Evolutionary conservation across 495 filamentous ascomycete genomes (phyloP).

Genomic region (Neurospora terricola): DNA sequence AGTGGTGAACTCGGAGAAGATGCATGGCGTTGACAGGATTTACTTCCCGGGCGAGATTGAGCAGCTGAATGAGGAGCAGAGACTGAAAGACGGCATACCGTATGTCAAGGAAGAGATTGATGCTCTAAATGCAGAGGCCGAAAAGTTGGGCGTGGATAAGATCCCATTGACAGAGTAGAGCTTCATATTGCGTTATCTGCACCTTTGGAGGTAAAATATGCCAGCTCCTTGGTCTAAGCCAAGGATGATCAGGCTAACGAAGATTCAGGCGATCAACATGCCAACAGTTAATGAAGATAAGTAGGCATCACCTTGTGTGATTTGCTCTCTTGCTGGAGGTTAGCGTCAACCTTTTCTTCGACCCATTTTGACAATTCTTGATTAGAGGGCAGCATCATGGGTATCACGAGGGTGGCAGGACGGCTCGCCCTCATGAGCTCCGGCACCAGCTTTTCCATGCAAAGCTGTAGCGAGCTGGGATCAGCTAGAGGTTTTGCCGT

Average conservation of each 20-base stretch:
- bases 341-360: not conserved
- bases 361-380: not conserved
- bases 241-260: too few species aligned
- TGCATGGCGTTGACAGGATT: conserved; percentile 60
- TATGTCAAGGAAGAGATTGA: conserved; percentile 55
- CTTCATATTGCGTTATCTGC: not conserved
- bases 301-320: not conserved
- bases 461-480: not conserved
- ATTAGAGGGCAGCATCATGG: not conserved
- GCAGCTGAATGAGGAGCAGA: conserved; percentile 46
- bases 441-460: not conserved
- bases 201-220: not conserved
- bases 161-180: not conserved
- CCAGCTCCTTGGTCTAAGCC: not conserved
- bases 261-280: not conserved
- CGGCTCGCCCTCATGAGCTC: not conserved
- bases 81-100: conserved; percentile 52
- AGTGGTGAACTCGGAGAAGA: conserved; percentile 54
- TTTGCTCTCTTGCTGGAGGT: not conserved
- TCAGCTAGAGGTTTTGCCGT: not conserved
- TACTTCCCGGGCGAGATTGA: conserved; percentile 77
- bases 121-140: conserved; percentile 56
- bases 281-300: not conserved
- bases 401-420: too few species aligned
- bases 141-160: conserved; percentile 34